These are phyloP conservation scores for Rhodotorula glutinis DNA, from an alignment of 1,284 basidiomycete species.

Conservation along the genomic window DNA sequence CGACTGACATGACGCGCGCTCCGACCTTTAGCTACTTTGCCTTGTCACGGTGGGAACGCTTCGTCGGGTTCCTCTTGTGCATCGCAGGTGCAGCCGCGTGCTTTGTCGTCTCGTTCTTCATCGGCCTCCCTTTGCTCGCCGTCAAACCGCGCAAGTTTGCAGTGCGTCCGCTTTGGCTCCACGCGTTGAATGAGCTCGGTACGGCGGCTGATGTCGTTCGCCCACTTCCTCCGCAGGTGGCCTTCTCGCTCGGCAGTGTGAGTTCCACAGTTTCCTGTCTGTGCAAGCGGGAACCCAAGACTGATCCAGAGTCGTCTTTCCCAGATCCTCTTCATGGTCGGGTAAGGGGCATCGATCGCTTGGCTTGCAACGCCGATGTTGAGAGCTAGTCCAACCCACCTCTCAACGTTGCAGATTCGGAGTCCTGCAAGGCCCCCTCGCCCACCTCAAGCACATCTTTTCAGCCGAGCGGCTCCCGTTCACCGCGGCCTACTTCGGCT, in stretches of 20 bases:
- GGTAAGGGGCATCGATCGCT: no score
- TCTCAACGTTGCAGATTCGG: slow-evolving; percentile 40
- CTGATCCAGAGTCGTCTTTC: no score
- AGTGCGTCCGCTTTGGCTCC: slow-evolving; percentile 2
- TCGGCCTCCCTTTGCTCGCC: slow-evolving; percentile 71
- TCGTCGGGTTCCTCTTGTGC: slow-evolving; percentile 91
- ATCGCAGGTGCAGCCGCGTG: slow-evolving; percentile 85
- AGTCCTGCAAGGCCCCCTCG: slow-evolving; percentile 43
- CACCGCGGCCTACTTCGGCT: slow-evolving; percentile 75
- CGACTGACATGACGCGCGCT: no score
- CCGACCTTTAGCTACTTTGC: slow-evolving; percentile 62
- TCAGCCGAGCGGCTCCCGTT: slow-evolving; percentile 84
- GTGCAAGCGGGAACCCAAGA: no score
- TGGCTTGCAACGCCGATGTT: no score
- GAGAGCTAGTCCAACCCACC: no score
- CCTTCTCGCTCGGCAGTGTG: slow-evolving; percentile 67
- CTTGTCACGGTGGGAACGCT: slow-evolving; percentile 82
- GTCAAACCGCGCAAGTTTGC: slow-evolving; percentile 61
- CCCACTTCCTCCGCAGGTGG: slow-evolving; percentile 1
- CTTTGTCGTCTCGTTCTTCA: slow-evolving; percentile 92
- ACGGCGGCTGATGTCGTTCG: slow-evolving; percentile 51
- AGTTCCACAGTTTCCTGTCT: neutral
- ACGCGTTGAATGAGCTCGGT: slow-evolving; percentile 51
- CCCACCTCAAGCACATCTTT: slow-evolving; percentile 79
- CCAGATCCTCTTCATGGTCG: slow-evolving; percentile 70